Evolutionary conservation across 371 early-diverging fungal species (phyloP).

Genomic region (Mucor saturninus): DNA sequence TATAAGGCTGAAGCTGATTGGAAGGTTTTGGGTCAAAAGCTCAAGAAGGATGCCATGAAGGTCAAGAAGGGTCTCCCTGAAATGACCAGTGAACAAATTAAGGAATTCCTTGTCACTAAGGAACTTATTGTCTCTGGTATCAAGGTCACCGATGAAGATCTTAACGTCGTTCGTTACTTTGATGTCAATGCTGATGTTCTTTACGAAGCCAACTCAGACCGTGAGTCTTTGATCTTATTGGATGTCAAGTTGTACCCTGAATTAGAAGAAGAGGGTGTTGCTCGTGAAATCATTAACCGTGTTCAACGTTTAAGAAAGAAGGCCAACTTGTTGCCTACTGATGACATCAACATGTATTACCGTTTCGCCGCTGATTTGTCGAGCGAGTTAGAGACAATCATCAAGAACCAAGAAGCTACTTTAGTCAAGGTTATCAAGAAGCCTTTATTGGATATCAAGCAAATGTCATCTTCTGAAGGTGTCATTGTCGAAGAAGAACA

Average conservation of each 20-base stretch:
- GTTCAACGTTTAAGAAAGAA: conserved; percentile 98
- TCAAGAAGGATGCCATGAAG: conserved; percentile 88
- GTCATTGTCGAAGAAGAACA: conserved; percentile 77
- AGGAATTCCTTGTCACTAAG: conserved; percentile 75
- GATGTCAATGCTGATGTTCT: conserved; percentile 60
- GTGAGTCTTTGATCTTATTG: conserved; percentile 90
- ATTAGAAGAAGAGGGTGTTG: conserved; percentile 91
- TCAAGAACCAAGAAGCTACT: conserved; percentile 75
- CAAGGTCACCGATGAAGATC: conserved; percentile 79
- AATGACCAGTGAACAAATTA: conserved; percentile 80
- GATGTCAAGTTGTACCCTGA: conserved; percentile 84
- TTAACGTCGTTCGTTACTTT: conserved; percentile 83
- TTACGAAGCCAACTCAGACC: conserved; percentile 81
- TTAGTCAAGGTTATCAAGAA: conserved; percentile 79
- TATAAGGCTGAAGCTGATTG: conserved; percentile 92
- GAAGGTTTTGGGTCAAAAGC: conserved; percentile 87
- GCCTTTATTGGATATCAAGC: conserved; percentile 45
- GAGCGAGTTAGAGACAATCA: conserved; percentile 68
- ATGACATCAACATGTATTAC: conserved; percentile 85
- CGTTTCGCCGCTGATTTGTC: conserved; percentile 73
- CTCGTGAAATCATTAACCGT: conserved; percentile 98
- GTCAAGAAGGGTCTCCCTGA: conserved; percentile 88
- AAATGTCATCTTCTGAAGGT: conserved; percentile 40
- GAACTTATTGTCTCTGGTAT: conserved; percentile 83
- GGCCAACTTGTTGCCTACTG: conserved; percentile 81